Conservation (phyloP, 106 monocot genomes). For the Alisma plantagoaquatica region DNA sequence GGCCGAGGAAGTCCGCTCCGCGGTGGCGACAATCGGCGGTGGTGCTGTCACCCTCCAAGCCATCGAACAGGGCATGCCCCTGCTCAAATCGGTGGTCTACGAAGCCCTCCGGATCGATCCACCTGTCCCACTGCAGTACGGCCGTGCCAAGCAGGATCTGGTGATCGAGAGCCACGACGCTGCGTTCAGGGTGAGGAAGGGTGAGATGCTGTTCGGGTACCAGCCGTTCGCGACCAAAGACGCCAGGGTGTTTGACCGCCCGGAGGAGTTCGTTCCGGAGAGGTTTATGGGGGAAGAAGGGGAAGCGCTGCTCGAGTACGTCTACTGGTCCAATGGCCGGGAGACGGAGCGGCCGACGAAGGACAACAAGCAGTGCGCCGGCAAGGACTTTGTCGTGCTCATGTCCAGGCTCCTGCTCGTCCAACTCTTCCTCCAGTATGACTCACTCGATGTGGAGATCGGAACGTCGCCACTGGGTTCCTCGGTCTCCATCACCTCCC, state of each 20-base stretch:
- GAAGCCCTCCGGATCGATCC: slow-evolving; percentile 87
- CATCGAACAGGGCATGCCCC: slow-evolving; percentile 60
- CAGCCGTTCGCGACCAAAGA: slow-evolving; percentile 93
- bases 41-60: slow-evolving; percentile 35
- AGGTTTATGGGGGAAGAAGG: slow-evolving; percentile 70
- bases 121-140: slow-evolving; percentile 84
- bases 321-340: slow-evolving; percentile 88
- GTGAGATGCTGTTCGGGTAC: slow-evolving; percentile 91
- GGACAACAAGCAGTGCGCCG: slow-evolving; percentile 92
- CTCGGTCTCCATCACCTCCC: slow-evolving; percentile 4
- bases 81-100: slow-evolving; percentile 75
- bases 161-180: slow-evolving; percentile 77
- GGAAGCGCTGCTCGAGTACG: slow-evolving; percentile 37
- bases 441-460: slow-evolving; percentile 56
- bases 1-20: slow-evolving; percentile 65
- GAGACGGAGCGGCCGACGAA: slow-evolving; percentile 61
- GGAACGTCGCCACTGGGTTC: slow-evolving; percentile 10
- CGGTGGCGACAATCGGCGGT: slow-evolving; percentile 33
- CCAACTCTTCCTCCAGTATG: slow-evolving; percentile 66
- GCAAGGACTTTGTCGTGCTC: slow-evolving; percentile 84
- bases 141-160: slow-evolving; percentile 60
- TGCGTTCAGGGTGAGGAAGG: slow-evolving; percentile 44
- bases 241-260: slow-evolving; percentile 52
- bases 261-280: slow-evolving; percentile 73
- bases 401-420: slow-evolving; percentile 55